phyloP scores from a whole-genome alignment of 2,329 filamentous ascomycete species.

The Sclerotinia borealis region DNA sequence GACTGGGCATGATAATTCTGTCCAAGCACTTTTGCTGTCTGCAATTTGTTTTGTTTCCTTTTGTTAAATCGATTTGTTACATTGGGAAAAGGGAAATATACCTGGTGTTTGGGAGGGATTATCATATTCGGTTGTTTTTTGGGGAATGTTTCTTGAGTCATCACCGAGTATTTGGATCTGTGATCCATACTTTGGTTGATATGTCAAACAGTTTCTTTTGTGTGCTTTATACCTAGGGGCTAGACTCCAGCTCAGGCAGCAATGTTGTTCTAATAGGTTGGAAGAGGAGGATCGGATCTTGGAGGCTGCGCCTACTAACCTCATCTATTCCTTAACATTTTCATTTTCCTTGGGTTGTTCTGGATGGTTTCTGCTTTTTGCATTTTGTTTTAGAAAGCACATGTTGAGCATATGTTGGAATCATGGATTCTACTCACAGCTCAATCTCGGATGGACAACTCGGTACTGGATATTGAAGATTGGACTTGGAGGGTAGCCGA shows the following conservation, averaged over 20 bases:
- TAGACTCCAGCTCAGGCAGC: slow-evolving; percentile 29
- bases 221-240: slow-evolving; percentile 20
- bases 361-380: not conserved
- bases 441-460: not conserved
- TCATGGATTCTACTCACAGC: not conserved
- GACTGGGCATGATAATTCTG: slow-evolving; percentile 23
- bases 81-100: slow-evolving; percentile 32
- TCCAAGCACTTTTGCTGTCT: slow-evolving; percentile 13
- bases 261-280: slow-evolving; percentile 19
- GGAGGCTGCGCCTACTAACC: slow-evolving; percentile 7
- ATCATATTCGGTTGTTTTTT: slow-evolving; percentile 12
- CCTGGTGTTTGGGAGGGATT: slow-evolving; percentile 28
- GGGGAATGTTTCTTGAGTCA: slow-evolving; percentile 12
- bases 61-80: slow-evolving; percentile 17
- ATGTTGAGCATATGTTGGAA: slow-evolving; percentile 2
- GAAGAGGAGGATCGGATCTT: slow-evolving; percentile 1
- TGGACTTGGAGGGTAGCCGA: not conserved
- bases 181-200: slow-evolving; percentile 18
- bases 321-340: not conserved
- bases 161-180: slow-evolving; percentile 22
- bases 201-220: slow-evolving; percentile 8
- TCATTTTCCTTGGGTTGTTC: not conserved
- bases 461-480: slow-evolving; percentile 11
- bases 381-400: not conserved
- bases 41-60: slow-evolving; percentile 14